Conservation (phyloP, 345 rosid genomes). For the Pugionium dolabratum region DNA sequence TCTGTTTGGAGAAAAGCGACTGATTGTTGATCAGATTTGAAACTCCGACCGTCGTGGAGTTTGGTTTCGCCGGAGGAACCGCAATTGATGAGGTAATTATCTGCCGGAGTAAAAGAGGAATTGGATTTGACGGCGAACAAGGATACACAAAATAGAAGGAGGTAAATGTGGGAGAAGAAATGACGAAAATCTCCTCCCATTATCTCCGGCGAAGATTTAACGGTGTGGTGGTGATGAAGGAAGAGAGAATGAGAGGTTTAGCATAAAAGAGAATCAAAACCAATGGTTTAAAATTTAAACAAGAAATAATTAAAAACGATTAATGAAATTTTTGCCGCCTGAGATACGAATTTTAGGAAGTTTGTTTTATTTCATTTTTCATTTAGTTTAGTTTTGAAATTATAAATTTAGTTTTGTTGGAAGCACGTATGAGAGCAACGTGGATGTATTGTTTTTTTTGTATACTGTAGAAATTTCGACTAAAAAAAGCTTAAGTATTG, state of each 20-base stretch:
- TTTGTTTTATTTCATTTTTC: neutral
- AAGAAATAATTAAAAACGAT: conserved; percentile 1
- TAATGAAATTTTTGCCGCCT: too few relatives aligned
- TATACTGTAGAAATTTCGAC: too few relatives aligned
- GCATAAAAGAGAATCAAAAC: neutral
- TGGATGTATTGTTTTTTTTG: conserved; percentile 41
- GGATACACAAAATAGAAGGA: conserved; percentile 24
- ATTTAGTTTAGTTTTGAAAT: too few relatives aligned
- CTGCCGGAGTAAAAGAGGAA: conserved; percentile 48
- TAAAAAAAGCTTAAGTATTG: neutral
- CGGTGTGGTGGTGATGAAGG: conserved; percentile 9
- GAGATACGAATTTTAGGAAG: neutral
- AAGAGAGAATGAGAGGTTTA: neutral
- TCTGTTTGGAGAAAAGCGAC: conserved; percentile 51
- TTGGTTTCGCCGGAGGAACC: conserved; percentile 62
- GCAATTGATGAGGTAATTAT: conserved; percentile 68
- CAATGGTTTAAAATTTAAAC: conserved; percentile 28
- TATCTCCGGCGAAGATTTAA: conserved; percentile 23
- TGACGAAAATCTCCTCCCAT: conserved; percentile 49
- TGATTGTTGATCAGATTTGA: conserved; percentile 62
- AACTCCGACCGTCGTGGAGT: conserved; percentile 69
- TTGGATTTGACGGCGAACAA: conserved; percentile 5
- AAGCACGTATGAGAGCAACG: conserved; percentile 49
- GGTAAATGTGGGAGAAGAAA: conserved; percentile 32
- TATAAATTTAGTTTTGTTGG: conserved; percentile 39